Base-by-base conservation (phyloP, 2,329 filamentous ascomycete species). In the Scolecobasidium constrictum region DNA sequence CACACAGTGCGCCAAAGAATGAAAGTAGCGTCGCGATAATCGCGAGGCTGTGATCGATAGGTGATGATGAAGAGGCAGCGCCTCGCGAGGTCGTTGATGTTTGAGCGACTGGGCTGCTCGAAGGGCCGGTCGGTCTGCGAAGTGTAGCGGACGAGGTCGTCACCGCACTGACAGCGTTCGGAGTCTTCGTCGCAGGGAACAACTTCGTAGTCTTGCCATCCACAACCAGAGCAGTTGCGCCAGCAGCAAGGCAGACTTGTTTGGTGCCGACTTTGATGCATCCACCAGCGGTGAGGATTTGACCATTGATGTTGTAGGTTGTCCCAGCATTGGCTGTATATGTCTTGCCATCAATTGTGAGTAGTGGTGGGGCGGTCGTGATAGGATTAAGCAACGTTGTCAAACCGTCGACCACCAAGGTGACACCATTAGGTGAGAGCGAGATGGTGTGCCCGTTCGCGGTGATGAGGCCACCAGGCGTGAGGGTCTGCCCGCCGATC, bases 401-500 rank as follows among this genome's bases (percentile, higher is more conserved):
- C 17, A 22, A 34, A 15, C 44, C 44, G 22, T 46, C 40, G 15
- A 46, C 41, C 5, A 46, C 44, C 3, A 46, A 16, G 13, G 41
- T 28, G 17, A 31, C 21, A 9, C 19, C 44, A 13, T 23, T 28
- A 5, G 43, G 16, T n/a, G 43, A 33, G n/a, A 46, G 44, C 5
- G 35, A 40, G 18, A 46, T 37, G 13, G 44, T 36, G 16, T 40
- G 26, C 4, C 43, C 44, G 21, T 38, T 35, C 16, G 36, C 39
- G 13, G 31, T 38, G n/a, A 47, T 43, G 16, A 26, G 23, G 15
- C 45, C 45, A 12, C 46, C 46, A 6, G 46, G 38, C 2, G 38
- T 42, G 16, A 47, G 45, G 21, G 39, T 43, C 26, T 47, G 37
- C 13, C 45, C 46, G 18, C 36, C 39, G 22, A 47, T 47, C 12